Evolutionary conservation across 2,329 filamentous ascomycete species (phyloP).

Genomic region (Cadophora gregata): DNA sequence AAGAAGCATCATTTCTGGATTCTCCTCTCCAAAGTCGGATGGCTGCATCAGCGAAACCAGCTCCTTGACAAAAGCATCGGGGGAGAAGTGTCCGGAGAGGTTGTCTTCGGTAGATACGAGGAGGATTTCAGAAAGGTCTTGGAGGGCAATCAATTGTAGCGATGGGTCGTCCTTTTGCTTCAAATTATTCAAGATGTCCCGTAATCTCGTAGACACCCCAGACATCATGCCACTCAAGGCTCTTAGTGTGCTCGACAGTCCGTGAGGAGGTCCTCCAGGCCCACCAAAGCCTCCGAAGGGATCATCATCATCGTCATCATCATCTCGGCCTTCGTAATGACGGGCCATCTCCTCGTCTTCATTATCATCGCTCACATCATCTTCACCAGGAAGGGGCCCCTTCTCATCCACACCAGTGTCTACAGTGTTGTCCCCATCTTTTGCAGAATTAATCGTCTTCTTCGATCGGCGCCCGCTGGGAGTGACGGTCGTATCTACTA

Average conservation of each 20-base stretch:
- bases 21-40: slow-evolving; percentile 83
- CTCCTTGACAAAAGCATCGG: slow-evolving; percentile 95
- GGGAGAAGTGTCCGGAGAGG: slow-evolving; percentile 90
- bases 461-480: slow-evolving; percentile 50
- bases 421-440: slow-evolving; percentile 72
- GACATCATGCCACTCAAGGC: slow-evolving; percentile 93
- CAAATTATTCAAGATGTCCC: slow-evolving; percentile 77
- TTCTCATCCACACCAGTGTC: slow-evolving; percentile 48
- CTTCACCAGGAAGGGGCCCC: slow-evolving; percentile 31
- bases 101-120: slow-evolving; percentile 97
- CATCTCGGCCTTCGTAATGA: slow-evolving; percentile 57
- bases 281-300: slow-evolving; percentile 72
- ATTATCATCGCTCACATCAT: slow-evolving; percentile 58
- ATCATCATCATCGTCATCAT: slow-evolving; percentile 62
- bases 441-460: slow-evolving; percentile 62
- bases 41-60: slow-evolving; percentile 90
- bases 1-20: slow-evolving; percentile 95
- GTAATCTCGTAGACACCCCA: slow-evolving; percentile 78
- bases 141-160: slow-evolving; percentile 87
- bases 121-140: slow-evolving; percentile 91
- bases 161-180: slow-evolving; percentile 85
- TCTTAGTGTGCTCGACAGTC: slow-evolving; percentile 80
- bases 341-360: slow-evolving; percentile 68
- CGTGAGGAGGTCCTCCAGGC: slow-evolving; percentile 64
- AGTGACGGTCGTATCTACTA: slow-evolving; percentile 45